phyloP scores from a whole-genome alignment of 495 filamentous ascomycete genomes.

The Mytilinidion resinicola region DNA sequence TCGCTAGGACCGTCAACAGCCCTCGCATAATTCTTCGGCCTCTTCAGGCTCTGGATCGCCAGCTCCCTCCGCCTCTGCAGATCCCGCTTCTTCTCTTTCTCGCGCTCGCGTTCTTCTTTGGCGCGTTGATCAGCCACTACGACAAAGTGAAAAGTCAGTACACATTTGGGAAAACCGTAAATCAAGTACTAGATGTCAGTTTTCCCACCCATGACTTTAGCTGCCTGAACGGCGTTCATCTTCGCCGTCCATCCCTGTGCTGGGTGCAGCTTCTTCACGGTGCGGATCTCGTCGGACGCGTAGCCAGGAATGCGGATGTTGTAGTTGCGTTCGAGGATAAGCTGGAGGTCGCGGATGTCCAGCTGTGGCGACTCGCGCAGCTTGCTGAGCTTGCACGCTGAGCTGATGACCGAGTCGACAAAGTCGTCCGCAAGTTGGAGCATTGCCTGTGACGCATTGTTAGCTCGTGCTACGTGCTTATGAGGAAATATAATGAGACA shows the following conservation, averaged over 20 bases:
- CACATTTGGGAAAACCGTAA: too few species aligned
- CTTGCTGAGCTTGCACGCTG: slow-evolving; percentile 87
- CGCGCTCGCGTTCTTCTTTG: too few species aligned
- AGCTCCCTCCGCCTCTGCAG: too few species aligned
- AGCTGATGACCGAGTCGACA: slow-evolving; percentile 79
- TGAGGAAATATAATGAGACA: background rate
- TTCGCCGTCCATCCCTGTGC: slow-evolving; percentile 84
- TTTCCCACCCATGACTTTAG: slow-evolving; percentile 54
- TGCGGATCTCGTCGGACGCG: slow-evolving; percentile 86
- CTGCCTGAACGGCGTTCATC: slow-evolving; percentile 90
- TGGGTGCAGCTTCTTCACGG: slow-evolving; percentile 85
- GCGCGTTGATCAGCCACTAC: too few species aligned
- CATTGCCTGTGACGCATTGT: slow-evolving; percentile 53
- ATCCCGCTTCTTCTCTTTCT: too few species aligned
- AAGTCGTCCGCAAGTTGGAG: slow-evolving; percentile 90
- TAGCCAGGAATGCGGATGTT: slow-evolving; percentile 97
- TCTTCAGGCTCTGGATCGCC: too few species aligned
- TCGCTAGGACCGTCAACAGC: too few species aligned
- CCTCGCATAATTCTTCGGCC: too few species aligned
- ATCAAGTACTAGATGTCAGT: slow-evolving; percentile 23
- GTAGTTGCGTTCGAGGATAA: slow-evolving; percentile 92
- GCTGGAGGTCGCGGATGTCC: slow-evolving; percentile 89
- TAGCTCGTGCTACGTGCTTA: slow-evolving; percentile 7
- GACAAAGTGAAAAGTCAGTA: too few species aligned
- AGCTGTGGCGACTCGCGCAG: slow-evolving; percentile 79